Evolutionary conservation across 2,329 filamentous ascomycete species (phyloP).

Genomic region (Aaosphaeria pasadenensis): DNA sequence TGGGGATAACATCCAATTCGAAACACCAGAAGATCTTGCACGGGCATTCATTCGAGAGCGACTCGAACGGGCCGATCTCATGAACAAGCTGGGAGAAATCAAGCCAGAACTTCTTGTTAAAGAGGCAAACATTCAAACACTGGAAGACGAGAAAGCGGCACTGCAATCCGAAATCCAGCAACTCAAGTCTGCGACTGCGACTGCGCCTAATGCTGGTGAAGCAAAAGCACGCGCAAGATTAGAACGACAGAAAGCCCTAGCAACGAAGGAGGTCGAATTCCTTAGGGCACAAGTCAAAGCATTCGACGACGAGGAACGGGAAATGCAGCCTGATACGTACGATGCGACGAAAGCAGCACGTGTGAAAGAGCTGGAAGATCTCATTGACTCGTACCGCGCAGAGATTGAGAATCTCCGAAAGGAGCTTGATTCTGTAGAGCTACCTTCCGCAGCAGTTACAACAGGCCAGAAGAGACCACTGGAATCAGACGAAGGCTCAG

Average conservation of each 20-base stretch:
- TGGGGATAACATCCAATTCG: constrained; percentile 67
- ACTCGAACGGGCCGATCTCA: constrained; percentile 72
- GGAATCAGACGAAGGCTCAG: constrained; percentile 51
- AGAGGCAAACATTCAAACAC: constrained; percentile 67
- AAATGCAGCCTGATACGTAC: constrained; percentile 75
- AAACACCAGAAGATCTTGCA: constrained; percentile 84
- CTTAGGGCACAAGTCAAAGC: constrained; percentile 87
- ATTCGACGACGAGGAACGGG: constrained; percentile 80
- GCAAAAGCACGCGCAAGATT: constrained; percentile 69
- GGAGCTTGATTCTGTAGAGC: constrained; percentile 69
- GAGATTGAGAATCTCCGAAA: constrained; percentile 73
- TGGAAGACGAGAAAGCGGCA: constrained; percentile 67
- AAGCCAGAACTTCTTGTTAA: constrained; percentile 76
- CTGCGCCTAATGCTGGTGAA: constrained; percentile 48
- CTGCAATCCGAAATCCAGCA: constrained; percentile 70
- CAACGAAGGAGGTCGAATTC: constrained; percentile 90
- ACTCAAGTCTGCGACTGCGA: constrained; percentile 57
- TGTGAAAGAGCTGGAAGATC: constrained; percentile 76
- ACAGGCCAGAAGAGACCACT: constrained; percentile 63
- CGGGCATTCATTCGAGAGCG: constrained; percentile 80
- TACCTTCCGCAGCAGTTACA: constrained; percentile 36
- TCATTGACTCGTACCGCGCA: constrained; percentile 80
- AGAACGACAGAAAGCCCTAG: constrained; percentile 80
- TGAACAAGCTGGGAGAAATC: constrained; percentile 75
- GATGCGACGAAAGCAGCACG: constrained; percentile 73